These are phyloP conservation scores for Calonectria honghensis DNA, from an alignment of 2,329 filamentous ascomycete genomes.

Conservation along the genomic window DNA sequence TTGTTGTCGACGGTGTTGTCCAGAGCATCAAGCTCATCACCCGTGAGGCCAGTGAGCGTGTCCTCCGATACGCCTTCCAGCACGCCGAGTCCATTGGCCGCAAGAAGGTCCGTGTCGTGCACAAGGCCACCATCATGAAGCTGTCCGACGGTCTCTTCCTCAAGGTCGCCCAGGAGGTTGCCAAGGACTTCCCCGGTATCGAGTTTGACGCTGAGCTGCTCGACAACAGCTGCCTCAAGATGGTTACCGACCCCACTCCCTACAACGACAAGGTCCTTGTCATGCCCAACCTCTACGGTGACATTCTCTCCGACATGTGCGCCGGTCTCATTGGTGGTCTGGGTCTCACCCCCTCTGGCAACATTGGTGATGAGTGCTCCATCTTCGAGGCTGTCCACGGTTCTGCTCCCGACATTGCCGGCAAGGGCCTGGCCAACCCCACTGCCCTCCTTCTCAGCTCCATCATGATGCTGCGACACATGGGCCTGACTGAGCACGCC, in stretches of 20 bases:
- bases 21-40: conserved; percentile 99
- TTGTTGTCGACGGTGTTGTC: conserved; percentile 97
- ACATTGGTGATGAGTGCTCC: conserved; percentile 99
- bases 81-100: conserved; percentile 94
- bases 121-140: conserved; percentile 99
- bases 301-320: conserved; percentile 99
- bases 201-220: conserved; percentile 98
- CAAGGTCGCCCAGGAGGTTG: conserved; percentile 86
- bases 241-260: conserved; percentile 94
- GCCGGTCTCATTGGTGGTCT: conserved; percentile 98
- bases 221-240: conserved; percentile 99
- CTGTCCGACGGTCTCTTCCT: conserved; percentile 99
- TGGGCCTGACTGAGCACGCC: conserved; percentile 91
- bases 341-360: conserved; percentile 96
- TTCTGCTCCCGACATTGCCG: conserved; percentile 96
- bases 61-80: conserved; percentile 98
- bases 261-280: conserved; percentile 99
- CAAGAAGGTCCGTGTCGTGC: conserved; percentile 97
- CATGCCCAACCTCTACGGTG: conserved; percentile 98
- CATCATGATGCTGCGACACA: conserved; percentile 99
- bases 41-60: conserved; percentile 93
- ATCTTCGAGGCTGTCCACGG: conserved; percentile 99
- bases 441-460: conserved; percentile 95
- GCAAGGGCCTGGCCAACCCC: conserved; percentile 97
- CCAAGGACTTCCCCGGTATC: conserved; percentile 96